Conservation (phyloP, 2,329 filamentous ascomycete species). For the Pezicula neosporulosa region DNA sequence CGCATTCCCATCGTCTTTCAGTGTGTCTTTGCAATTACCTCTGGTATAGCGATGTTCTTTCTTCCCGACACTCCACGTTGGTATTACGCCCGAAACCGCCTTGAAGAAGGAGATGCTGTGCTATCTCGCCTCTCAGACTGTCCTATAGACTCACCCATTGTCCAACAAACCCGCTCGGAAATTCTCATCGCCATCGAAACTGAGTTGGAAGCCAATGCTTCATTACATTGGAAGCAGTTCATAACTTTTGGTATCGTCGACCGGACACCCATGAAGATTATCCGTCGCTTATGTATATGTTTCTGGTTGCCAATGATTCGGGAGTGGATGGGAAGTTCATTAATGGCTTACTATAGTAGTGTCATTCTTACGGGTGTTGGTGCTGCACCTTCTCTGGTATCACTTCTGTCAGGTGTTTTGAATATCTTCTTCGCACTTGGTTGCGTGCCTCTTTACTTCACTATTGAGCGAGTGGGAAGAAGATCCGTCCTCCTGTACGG, state of each 20-base stretch:
- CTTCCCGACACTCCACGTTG: slow-evolving; percentile 29
- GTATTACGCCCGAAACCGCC: slow-evolving; percentile 24
- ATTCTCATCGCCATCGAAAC: slow-evolving; percentile 25
- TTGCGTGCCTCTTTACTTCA: slow-evolving; percentile 21
- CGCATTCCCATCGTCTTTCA: slow-evolving; percentile 30
- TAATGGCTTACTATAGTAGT: slow-evolving; percentile 26
- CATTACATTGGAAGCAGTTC: no score
- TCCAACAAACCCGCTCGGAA: slow-evolving; percentile 20
- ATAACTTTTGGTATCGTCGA: no score
- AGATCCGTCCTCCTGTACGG: slow-evolving; percentile 16
- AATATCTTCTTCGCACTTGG: slow-evolving; percentile 26
- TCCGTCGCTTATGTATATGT: slow-evolving; percentile 32
- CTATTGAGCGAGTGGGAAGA: slow-evolving; percentile 30
- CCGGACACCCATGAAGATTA: slow-evolving; percentile 31
- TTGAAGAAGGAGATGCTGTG: slow-evolving; percentile 8
- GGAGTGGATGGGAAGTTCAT: slow-evolving; percentile 8
- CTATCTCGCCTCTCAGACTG: slow-evolving; percentile 6
- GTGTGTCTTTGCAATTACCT: slow-evolving; percentile 26
- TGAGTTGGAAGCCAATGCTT: slow-evolving; percentile 20
- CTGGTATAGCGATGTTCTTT: slow-evolving; percentile 20
- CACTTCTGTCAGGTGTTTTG: slow-evolving; percentile 22
- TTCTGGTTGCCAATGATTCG: slow-evolving; percentile 29
- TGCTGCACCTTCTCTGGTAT: slow-evolving; percentile 20
- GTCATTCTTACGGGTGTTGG: slow-evolving; percentile 28
- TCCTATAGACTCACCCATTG: slow-evolving; percentile 5